Percentiles rank a stretch among this genome's conserved stretches.
Conservation (phyloP, 441 rosid species). For the Corymbia citriodora region DNA sequence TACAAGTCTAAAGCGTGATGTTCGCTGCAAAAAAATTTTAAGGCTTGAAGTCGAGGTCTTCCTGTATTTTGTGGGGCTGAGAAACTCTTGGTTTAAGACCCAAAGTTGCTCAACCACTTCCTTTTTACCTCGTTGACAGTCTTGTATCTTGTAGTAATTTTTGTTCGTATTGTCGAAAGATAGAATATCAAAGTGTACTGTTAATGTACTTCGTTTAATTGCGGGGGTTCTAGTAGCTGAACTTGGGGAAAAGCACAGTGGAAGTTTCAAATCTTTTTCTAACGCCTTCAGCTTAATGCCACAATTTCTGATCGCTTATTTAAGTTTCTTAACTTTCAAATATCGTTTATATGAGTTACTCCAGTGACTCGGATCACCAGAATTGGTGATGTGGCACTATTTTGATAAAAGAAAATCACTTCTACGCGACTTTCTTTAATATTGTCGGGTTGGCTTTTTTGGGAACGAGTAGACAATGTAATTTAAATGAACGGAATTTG, state of each 20-base stretch:
- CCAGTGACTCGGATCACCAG: background rate
- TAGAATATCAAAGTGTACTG: background rate
- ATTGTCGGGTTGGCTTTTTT: background rate
- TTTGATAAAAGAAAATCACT: background rate
- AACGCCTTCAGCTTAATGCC: background rate
- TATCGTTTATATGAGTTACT: background rate
- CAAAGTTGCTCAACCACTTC: background rate
- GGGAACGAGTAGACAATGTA: background rate
- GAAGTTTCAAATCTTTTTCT: background rate
- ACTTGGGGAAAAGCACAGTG: background rate
- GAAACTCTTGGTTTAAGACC: background rate
- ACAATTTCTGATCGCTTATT: background rate
- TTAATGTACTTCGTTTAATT: background rate
- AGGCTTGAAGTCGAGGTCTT: background rate
- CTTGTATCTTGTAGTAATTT: background rate
- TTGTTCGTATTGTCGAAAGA: background rate
- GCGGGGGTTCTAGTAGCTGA: background rate
- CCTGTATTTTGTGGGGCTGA: background rate
- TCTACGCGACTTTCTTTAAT: background rate
- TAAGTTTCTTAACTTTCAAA: background rate
- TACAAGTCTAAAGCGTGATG: conserved; percentile 1
- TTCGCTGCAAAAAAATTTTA: background rate
- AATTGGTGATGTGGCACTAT: background rate
- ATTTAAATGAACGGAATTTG: background rate
- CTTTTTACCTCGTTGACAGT: background rate